phyloP scores from a whole-genome alignment of 75 land plant species.

The Pseudotsuga menziesii region DNA sequence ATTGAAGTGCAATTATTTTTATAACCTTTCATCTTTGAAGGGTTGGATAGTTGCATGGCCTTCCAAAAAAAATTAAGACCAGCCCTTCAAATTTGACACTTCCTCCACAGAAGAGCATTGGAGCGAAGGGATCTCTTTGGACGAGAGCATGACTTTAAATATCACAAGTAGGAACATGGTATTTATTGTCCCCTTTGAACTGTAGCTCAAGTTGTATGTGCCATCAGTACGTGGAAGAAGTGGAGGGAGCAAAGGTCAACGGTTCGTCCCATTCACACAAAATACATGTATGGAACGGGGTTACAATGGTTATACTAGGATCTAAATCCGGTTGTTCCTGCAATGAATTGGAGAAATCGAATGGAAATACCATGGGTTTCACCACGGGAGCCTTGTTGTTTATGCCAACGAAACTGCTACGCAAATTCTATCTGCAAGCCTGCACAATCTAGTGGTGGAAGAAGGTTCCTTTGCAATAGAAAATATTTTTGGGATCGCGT shows the following conservation, averaged over 20 bases:
- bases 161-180: constrained; percentile 14
- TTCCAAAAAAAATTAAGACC: too few species aligned
- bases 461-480: constrained; percentile 25
- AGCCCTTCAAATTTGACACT: too few species aligned
- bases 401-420: constrained; percentile 18
- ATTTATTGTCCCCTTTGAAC: constrained; percentile 17
- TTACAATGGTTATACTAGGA: constrained; percentile 36
- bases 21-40: too few species aligned
- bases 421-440: constrained; percentile 2
- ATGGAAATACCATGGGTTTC: constrained; percentile 43
- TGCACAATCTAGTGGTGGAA: not conserved
- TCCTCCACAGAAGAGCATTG: constrained; percentile 10
- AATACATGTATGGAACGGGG: constrained; percentile 31
- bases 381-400: constrained; percentile 36
- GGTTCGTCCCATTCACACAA: constrained; percentile 27
- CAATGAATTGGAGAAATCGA: constrained; percentile 27
- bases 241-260: constrained; percentile 10
- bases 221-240: constrained; percentile 17
- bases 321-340: constrained; percentile 18
- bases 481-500: constrained; percentile 27
- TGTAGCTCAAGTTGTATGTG: constrained; percentile 25
- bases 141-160: constrained; percentile 11
- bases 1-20: too few species aligned
- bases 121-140: constrained; percentile 5
- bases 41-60: too few species aligned